phyloP scores from a whole-genome alignment of 2,329 filamentous ascomycete species.

The Epichloe gansuensis region DNA sequence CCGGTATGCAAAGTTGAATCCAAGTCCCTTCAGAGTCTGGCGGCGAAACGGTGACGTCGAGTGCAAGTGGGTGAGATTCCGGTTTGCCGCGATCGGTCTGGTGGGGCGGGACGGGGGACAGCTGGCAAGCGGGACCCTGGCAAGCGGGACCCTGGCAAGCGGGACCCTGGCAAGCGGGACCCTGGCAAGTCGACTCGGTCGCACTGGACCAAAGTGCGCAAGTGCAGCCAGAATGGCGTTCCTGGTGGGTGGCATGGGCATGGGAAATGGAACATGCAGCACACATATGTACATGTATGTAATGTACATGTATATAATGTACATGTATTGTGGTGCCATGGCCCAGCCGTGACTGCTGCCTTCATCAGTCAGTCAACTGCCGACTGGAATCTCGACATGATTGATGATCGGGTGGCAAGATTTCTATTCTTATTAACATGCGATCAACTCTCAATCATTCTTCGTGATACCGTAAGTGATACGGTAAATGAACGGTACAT shows the following conservation, averaged over 20 bases:
- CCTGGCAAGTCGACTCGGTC: too few species aligned
- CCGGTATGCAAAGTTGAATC: not conserved
- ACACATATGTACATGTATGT: too few species aligned
- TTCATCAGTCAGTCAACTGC: not conserved
- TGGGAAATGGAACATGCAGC: not conserved
- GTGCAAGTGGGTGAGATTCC: not conserved
- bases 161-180: too few species aligned
- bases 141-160: too few species aligned
- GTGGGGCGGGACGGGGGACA: not conserved
- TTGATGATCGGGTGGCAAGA: not conserved
- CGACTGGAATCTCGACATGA: not conserved
- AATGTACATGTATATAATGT: too few species aligned
- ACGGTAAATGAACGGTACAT: not conserved
- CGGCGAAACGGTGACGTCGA: constrained; percentile 2
- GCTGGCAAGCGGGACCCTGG: too few species aligned
- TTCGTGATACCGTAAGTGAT: not conserved
- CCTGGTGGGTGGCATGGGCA: not conserved
- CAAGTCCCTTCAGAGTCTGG: not conserved
- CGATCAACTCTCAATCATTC: too few species aligned
- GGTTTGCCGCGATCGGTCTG: constrained; percentile 6
- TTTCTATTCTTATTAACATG: too few species aligned
- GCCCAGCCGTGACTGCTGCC: not conserved
- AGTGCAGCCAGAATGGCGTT: not conserved
- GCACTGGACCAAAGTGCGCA: not conserved
- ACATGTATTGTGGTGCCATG: not conserved